A percentile compares a stretch with the other conserved stretches of the same genome.
Evolutionary conservation across 2,329 filamentous ascomycete genomes (phyloP).

Genomic region (Pseudogymnoascus verrucosus): DNA sequence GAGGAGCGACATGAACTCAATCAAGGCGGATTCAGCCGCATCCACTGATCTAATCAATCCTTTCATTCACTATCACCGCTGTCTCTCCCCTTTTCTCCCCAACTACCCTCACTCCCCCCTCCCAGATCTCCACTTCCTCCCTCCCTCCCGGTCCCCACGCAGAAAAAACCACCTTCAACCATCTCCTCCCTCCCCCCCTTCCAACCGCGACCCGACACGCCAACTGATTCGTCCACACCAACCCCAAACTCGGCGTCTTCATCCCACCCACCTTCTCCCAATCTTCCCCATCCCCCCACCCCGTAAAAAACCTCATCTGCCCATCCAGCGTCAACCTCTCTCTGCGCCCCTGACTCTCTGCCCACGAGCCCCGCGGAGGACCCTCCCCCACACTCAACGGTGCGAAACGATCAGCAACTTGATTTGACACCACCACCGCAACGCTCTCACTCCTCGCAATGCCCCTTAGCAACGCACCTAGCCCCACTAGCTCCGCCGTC

Average conservation of each 20-base stretch:
- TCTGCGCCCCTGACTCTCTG: conserved; percentile 26
- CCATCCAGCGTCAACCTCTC: conserved; percentile 63
- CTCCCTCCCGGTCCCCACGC: conserved; percentile 55
- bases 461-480: conserved; percentile 67
- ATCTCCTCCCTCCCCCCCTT: conserved; percentile 58
- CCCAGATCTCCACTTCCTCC: conserved; percentile 68
- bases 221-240: conserved; percentile 88
- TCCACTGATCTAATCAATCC: neutral
- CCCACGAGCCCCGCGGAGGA: conserved; percentile 26
- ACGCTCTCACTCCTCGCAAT: conserved; percentile 67
- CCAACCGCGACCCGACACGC: conserved; percentile 73
- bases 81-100: conserved; percentile 12
- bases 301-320: conserved; percentile 91
- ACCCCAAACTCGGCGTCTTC: conserved; percentile 80
- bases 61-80: neutral
- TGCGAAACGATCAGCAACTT: conserved; percentile 80
- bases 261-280: conserved; percentile 36
- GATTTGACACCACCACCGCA: conserved; percentile 87
- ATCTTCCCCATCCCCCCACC: conserved; percentile 70
- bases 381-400: conserved; percentile 16
- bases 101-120: conserved; percentile 47
- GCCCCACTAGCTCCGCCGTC: conserved; percentile 64
- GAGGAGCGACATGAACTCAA: neutral
- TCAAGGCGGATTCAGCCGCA: neutral
- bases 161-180: conserved; percentile 87